A percentile compares a stretch with the other conserved stretches of the same genome.
Evolutionary conservation across 768 basidiomycete species (phyloP).

Genomic region (Neoboletus magnificus): DNA sequence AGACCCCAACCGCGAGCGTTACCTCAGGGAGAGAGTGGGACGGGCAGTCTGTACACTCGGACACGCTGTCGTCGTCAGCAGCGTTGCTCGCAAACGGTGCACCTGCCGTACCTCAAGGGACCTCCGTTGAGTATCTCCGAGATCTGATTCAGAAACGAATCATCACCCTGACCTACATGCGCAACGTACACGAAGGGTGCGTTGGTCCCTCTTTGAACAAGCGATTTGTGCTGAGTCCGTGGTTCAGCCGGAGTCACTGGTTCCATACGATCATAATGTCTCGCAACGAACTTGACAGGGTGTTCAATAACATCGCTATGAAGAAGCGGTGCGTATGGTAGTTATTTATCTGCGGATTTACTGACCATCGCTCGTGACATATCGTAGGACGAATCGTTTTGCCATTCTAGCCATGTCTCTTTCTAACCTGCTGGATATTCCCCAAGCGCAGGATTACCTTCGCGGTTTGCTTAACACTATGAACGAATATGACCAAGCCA

Average conservation of each 20-base stretch:
- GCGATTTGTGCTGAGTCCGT: not conserved
- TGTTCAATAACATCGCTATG: slow-evolving; percentile 73
- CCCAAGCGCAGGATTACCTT: slow-evolving; percentile 76
- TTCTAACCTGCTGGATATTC: slow-evolving; percentile 75
- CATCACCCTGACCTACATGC: slow-evolving; percentile 79
- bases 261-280: slow-evolving; percentile 84
- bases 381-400: slow-evolving; percentile 70
- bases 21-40: slow-evolving; percentile 63
- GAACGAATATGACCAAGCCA: slow-evolving; percentile 74
- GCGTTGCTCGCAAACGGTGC: slow-evolving; percentile 36
- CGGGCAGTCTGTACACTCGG: slow-evolving; percentile 60
- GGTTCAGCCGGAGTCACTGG: slow-evolving; percentile 72
- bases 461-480: slow-evolving; percentile 69
- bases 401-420: slow-evolving; percentile 86
- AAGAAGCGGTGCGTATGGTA: slow-evolving; percentile 60
- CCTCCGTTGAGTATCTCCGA: slow-evolving; percentile 74
- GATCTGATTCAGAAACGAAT: slow-evolving; percentile 83
- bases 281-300: slow-evolving; percentile 65
- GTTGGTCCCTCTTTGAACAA: slow-evolving; percentile 25
- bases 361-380: slow-evolving; percentile 8
- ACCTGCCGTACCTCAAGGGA: slow-evolving; percentile 47
- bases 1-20: slow-evolving; percentile 38
- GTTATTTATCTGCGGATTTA: not conserved
- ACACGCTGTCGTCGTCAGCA: slow-evolving; percentile 39
- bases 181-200: slow-evolving; percentile 84